A percentile compares a stretch with the other conserved stretches of the same genome.
Evolutionary conservation across 768 basidiomycete genomes (phyloP).

Genomic region (Tephrocybe sp.): DNA sequence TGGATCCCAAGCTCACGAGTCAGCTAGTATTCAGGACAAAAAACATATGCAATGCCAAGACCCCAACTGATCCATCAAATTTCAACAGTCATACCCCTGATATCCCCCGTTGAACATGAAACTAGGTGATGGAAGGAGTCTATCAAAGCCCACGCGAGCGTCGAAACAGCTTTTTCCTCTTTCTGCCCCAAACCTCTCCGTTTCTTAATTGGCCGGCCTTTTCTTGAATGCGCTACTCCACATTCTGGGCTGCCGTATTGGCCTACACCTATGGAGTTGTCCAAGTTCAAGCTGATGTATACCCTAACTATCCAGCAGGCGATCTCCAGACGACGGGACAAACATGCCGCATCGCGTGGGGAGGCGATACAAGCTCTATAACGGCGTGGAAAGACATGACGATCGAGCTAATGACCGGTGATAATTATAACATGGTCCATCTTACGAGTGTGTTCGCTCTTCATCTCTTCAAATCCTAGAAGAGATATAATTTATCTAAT

Average conservation of each 20-base stretch:
- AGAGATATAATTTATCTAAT: conserved; percentile 1
- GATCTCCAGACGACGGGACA: conserved; percentile 53
- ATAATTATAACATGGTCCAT: conserved; percentile 66
- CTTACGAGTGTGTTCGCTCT: conserved; percentile 51
- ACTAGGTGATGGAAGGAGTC: too few relatives aligned
- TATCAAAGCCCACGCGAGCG: too few relatives aligned
- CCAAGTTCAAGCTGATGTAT: conserved; percentile 49
- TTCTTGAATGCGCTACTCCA: conserved; percentile 2
- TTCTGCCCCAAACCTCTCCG: too few relatives aligned
- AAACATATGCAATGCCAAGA: too few relatives aligned
- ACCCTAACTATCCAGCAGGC: conserved; percentile 60
- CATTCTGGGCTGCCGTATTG: conserved; percentile 2
- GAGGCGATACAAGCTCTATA: conserved; percentile 44
- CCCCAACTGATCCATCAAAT: too few relatives aligned
- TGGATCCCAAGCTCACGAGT: too few relatives aligned
- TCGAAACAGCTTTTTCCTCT: too few relatives aligned
- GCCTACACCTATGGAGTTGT: conserved; percentile 25
- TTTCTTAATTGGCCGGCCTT: background rate
- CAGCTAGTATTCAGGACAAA: too few relatives aligned
- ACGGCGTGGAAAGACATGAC: conserved; percentile 68
- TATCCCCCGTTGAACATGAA: too few relatives aligned
- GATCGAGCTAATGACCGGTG: conserved; percentile 79
- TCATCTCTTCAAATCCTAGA: too few relatives aligned
- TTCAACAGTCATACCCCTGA: too few relatives aligned
- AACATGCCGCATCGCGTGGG: conserved; percentile 61